Base-by-base conservation (phyloP, 202 grass and related monocot species). In the Zoysia matrella region DNA sequence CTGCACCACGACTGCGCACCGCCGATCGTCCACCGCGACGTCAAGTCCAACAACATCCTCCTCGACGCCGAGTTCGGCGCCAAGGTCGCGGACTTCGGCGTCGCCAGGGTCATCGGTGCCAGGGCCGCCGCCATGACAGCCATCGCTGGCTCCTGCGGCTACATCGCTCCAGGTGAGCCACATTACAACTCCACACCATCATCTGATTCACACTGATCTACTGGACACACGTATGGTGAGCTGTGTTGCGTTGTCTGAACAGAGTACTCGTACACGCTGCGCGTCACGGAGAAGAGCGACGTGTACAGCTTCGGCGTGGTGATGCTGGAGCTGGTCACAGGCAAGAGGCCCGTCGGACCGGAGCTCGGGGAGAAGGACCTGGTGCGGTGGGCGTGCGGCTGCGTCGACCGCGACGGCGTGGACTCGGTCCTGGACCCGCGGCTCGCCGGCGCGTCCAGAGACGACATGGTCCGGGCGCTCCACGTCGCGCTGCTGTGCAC, bases 271-370 rank as follows among this genome's bases (percentile, higher is more conserved):
- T 97, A 94, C 88, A 97, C 94, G 13, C 65, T 92, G 52, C 87
- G 87, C 5, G 91, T 98, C 82, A 94, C 92, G 8, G 95, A 97
- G 79, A 97, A 93, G 86, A 97, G 92, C 76, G 92, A 97, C 55
- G 90, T 97, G 48, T 97, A 97, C 83, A 97, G 95, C 89, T 91
- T 97, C 22, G 92, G 95, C 41, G 95, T 97, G 41, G 88, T 97
- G 79, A 71, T 97, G 78, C 80, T 97, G 64, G 95, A 97, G 80
- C 84, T 98, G 22, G 89, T 98, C 78, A 98, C 89, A 6, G 89
- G 94, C 40, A 92, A 77, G 47, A 80, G 16, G 44, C 87, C 89
- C 1, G 61, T 85, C 0, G 78, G 78, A 11, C 57, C 80, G 48
- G 94, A 97, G 66, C 71, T 93, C 47, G 88, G 81, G 48, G 86